Base-by-base conservation (phyloP, 148 eudicot species). In the Fagopyrum tataricum region DNA sequence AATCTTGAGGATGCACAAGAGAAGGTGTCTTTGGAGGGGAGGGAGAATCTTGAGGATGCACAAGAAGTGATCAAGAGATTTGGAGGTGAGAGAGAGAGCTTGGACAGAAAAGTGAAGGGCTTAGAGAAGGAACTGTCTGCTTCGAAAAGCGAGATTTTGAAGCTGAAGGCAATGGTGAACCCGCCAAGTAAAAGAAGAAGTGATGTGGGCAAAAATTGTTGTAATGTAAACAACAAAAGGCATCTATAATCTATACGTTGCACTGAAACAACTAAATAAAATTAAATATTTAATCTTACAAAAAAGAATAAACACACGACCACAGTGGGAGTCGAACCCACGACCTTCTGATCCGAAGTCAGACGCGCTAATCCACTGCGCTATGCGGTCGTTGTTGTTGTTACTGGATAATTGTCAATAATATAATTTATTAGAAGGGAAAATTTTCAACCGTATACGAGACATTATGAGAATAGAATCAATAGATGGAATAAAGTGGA, bases 81-180 rank as follows among this genome's bases (percentile, higher is more conserved):
- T 23, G 96, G 92, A 1, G 79, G 73, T n/a, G 94, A 88, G 55
- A 81, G 87, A 69, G 90, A 80, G 77, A 76, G 44, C 53, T 74
- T 81, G 82, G 88, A 81, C 41, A 84, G 76, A 77, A 88, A 74
- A 79, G 84, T 73, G 53, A 84, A 75, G 76, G 84, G 83, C 48
- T 80, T 88, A 47, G 99, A 92, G 80, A 87, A 87, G 40, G 91
- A 90, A 44, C 58, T 92, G 74, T 87, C 92, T 6, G 83, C 87
- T 56, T 86, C 94, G 6, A 92, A 92, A 75, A 93, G 96, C 5
- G 99, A 92, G 70, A 90, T 95, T 17, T 71, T 90, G 84, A 78
- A 85, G 66, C 72, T 95, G 49, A 86, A 84, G 72, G 83, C 81
- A 72, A 67, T 77, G 72, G 66, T 73, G 59, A 91, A 78, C 43